phyloP scores from a whole-genome alignment of 164 flowering plant species.

The Paratinospora sagittata region DNA sequence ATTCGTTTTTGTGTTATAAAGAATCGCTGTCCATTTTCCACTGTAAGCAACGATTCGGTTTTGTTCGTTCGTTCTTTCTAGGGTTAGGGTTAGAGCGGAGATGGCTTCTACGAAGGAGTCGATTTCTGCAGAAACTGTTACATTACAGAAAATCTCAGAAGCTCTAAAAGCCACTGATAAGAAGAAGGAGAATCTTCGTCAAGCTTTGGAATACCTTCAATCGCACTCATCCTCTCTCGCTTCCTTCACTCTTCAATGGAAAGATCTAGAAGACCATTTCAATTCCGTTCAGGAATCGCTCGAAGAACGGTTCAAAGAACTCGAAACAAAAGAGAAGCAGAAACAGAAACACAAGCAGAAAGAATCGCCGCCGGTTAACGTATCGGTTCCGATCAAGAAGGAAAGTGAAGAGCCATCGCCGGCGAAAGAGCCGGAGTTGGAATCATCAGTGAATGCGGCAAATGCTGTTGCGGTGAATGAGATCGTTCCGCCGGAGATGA shows the following conservation, averaged over 20 bases:
- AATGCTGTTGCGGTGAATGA: no score
- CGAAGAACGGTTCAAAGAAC: slow-evolving; percentile 13
- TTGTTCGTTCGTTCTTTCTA: not conserved
- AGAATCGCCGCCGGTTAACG: not conserved
- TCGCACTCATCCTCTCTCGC: slow-evolving; percentile 38
- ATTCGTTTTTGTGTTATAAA: no score
- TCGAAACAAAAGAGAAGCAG: slow-evolving; percentile 8
- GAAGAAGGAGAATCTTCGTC: slow-evolving; percentile 35
- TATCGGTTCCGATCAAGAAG: not conserved
- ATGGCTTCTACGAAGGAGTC: not conserved
- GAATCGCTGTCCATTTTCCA: no score
- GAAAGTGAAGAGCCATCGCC: not conserved
- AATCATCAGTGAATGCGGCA: no score
- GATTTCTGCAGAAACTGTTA: not conserved
- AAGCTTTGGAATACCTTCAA: slow-evolving; percentile 40
- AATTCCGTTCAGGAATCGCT: slow-evolving; percentile 30
- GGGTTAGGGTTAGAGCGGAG: not conserved
- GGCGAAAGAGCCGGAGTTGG: not conserved
- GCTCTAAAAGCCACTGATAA: slow-evolving; percentile 28
- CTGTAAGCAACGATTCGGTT: not conserved
- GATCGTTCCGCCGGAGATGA: slow-evolving; percentile 30
- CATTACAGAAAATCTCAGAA: slow-evolving; percentile 24
- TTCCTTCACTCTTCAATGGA: slow-evolving; percentile 49
- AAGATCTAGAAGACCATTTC: slow-evolving; percentile 55
- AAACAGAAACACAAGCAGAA: not conserved